Base-by-base conservation (phyloP, 768 basidiomycete genomes). In the Pleurotus cornucopiae region DNA sequence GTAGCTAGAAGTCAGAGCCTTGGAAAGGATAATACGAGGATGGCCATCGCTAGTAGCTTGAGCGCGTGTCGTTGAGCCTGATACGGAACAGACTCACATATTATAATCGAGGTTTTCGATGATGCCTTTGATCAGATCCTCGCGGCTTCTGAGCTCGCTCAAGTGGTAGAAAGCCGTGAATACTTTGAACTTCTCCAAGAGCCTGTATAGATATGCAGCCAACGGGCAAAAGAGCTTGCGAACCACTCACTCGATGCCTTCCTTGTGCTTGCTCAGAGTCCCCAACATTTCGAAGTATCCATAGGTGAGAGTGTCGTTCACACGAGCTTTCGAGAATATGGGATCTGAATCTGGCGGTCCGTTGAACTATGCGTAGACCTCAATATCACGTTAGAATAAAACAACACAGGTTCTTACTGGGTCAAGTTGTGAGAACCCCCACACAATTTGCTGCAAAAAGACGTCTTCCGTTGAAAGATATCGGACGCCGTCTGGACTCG, bases 281-380 rank as follows among this genome's bases (percentile, higher is more conserved):
- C 96, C 96, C 2, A 99, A 79, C 87, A 99, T 94, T 63, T 97
- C 94, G 61, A 99, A 83, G 69, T 98, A 98, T 0, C 94, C 96
- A 62, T 83, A 89, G 0, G 92, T 91, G 62, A 99, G 71, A 0
- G 93, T 94, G 14, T 87, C 85, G 40, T 86, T 78, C 47, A 98
- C 79, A 5, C 92, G 80, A 61, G 85, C 80, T 66, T 89, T 89
- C 1, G 94, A 93, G 63, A 98, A 93, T 49, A 91, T 80, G 0
- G 89, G 86, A 63, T 92, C 90, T 6, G 86, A 82, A 55, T 84
- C 85, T 0, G 86, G 83, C 7, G 79, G 75, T 7, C 85, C 82
- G 60, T 88, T 89, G 64, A 86, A 88, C 89, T 92, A 53, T 16
- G 45, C 5, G 37, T 21, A 11, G 30, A 5, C 21, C 39, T 49